A percentile compares a stretch with the other conserved stretches of the same genome.
These are phyloP conservation scores for Grammothele lineata DNA, from an alignment of 768 basidiomycete genomes.

Conservation along the genomic window DNA sequence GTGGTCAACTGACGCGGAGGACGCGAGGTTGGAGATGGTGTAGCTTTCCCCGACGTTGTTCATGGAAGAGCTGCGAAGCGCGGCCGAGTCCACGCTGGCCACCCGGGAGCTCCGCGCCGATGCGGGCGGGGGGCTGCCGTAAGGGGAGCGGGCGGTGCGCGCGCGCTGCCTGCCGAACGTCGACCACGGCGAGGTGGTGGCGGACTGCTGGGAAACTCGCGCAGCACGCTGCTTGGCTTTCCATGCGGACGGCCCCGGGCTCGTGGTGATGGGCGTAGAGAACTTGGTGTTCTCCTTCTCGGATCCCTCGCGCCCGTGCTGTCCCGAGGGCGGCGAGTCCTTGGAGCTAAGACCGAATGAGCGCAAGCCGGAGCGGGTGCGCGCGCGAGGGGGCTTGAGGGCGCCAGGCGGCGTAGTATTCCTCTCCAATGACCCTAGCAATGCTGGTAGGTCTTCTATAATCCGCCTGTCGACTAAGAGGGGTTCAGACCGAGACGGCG, in stretches of 20 bases:
- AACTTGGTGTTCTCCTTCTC: constrained; percentile 9
- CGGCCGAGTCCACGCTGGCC: constrained; percentile 8
- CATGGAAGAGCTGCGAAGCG: constrained; percentile 5
- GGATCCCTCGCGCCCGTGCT: not conserved
- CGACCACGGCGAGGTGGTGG: constrained; percentile 16
- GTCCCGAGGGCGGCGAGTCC: too few relatives aligned
- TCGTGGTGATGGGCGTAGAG: not conserved
- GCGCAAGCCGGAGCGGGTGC: constrained; percentile 8
- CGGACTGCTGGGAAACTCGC: not conserved
- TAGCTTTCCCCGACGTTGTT: constrained; percentile 4
- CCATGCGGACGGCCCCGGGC: not conserved
- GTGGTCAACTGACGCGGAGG: constrained; percentile 1
- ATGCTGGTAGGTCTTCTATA: constrained; percentile 19
- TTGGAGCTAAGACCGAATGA: not conserved
- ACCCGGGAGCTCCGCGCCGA: constrained; percentile 9
- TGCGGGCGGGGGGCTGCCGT: not conserved
- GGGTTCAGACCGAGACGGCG: constrained; percentile 6
- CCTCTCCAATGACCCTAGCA: constrained; percentile 15
- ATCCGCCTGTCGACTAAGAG: constrained; percentile 20
- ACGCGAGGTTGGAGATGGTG: constrained; percentile 1
- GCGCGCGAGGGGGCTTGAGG: constrained; percentile 15
- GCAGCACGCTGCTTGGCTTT: not conserved
- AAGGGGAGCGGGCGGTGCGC: not conserved
- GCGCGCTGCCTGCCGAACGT: constrained; percentile 17
- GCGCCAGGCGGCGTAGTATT: constrained; percentile 4